Percentiles rank a stretch among this genome's conserved stretches.
Conservation (phyloP, 805 yeast species). For the Candida germanica region DNA sequence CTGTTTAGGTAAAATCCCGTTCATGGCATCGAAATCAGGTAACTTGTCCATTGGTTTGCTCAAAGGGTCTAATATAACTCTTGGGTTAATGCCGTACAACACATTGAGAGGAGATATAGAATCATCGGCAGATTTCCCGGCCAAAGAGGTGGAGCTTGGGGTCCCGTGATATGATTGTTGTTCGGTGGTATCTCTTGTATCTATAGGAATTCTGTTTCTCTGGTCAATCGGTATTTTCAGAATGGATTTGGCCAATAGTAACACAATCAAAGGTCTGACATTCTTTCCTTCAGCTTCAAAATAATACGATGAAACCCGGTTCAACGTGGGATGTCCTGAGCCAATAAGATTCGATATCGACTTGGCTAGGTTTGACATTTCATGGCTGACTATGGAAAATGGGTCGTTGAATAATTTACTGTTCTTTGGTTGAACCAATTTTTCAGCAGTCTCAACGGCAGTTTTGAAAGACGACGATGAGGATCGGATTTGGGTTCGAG, state of each 20-base stretch:
- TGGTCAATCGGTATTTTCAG: conserved; percentile 67
- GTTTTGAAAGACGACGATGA: conserved; percentile 36
- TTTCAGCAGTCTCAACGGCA: conserved; percentile 72
- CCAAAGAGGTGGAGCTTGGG: conserved; percentile 50
- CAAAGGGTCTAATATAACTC: conserved; percentile 74
- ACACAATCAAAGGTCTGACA: conserved; percentile 85
- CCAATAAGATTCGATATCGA: conserved; percentile 87
- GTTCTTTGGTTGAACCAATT: conserved; percentile 61
- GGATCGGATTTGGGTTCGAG: too few species aligned
- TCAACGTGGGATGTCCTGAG: conserved; percentile 89
- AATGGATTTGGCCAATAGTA: conserved; percentile 78
- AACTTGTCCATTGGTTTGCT: conserved; percentile 73
- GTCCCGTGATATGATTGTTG: conserved; percentile 63
- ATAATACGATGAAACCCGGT: conserved; percentile 90
- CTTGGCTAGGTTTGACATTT: conserved; percentile 84
- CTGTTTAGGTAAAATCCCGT: conserved; percentile 91
- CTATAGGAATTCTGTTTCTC: conserved; percentile 63
- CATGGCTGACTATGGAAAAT: conserved; percentile 83
- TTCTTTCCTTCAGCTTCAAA: conserved; percentile 96
- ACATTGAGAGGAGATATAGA: conserved; percentile 78
- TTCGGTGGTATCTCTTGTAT: conserved; percentile 60
- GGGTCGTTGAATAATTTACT: conserved; percentile 66
- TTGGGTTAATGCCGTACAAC: conserved; percentile 88
- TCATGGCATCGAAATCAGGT: conserved; percentile 54
- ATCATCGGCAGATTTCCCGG: conserved; percentile 57